Base-by-base conservation (phyloP, 768 basidiomycete genomes). In the Auricularia sp. region DNA sequence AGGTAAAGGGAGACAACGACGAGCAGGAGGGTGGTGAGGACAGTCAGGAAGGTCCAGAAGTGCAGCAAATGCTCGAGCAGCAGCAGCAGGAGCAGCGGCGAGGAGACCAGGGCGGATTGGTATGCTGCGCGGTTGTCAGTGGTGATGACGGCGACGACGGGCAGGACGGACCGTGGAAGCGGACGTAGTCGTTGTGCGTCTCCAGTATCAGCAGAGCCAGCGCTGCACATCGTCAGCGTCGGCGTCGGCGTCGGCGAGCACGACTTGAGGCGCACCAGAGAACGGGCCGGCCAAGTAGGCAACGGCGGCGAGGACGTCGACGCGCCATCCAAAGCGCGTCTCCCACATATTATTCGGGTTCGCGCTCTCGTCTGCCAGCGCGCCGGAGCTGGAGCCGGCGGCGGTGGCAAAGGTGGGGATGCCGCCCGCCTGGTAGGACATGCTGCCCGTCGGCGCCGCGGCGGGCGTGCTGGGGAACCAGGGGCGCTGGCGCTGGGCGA, bases 171-270 rank as follows among this genome's bases (percentile, higher is more conserved):
- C 88, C 87, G 71, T 90, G 88, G 72, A 90, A 91, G 62, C 90
- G 84, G 65, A 90, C 83, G 67, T 83, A 87, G 73, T 90, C 86
- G 69, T 87, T 88, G 66, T 83, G 81, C 10, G 85, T 91, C 74
- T 91, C 89, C n/a, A 85, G 67, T n/a, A 89, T 79, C 10, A 91
- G 79, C 36, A 90, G 73, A 1, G 78, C 34, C 36, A 91, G 74
- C 2, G 90, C 90, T 89, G 64, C 34, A 56, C 18, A 44, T 44
- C 11, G 10, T 11, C 18, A 11, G 5, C 14, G 47, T 18, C 5
- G 11, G 14, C 14, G 47, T 18, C 5, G 11, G 14, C 21, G 10
- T 51, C 47, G 16, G 39, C 12, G 8, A 42, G 12, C 39, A 42
- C 39, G 8, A 42, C 39, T 12, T 12, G 6, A 21, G 47, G 71